Evolutionary conservation across 805 yeast species (phyloP).

Genomic region (Starmerella vitae): DNA sequence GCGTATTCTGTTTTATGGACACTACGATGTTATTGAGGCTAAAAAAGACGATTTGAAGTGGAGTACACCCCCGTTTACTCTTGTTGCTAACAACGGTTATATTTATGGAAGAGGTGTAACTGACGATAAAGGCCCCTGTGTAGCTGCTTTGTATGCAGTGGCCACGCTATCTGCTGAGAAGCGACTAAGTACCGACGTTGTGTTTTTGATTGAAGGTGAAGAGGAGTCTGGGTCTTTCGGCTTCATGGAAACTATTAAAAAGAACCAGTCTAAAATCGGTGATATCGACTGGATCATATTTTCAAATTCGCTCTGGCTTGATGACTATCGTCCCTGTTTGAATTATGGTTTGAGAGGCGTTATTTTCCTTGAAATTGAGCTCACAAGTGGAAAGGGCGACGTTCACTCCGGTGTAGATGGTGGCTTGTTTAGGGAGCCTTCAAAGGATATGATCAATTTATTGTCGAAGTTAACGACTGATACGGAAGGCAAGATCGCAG

Average conservation of each 20-base stretch:
- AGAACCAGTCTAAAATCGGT: conserved; percentile 40
- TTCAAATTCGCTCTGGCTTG: conserved; percentile 90
- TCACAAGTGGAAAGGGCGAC: conserved; percentile 66
- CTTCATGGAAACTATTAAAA: conserved; percentile 51
- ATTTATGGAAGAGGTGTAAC: conserved; percentile 84
- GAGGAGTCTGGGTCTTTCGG: conserved; percentile 91
- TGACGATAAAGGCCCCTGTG: conserved; percentile 87
- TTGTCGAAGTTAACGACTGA: conserved; percentile 45
- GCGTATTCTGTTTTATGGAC: conserved; percentile 81
- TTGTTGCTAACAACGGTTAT: conserved; percentile 72
- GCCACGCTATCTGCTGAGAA: conserved; percentile 47
- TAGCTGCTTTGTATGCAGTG: conserved; percentile 78
- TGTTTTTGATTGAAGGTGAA: conserved; percentile 83
- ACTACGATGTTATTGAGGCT: conserved; percentile 87
- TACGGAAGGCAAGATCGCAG: conserved; percentile 40
- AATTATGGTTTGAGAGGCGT: conserved; percentile 93
- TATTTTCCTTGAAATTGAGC: conserved; percentile 58
- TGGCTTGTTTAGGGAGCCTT: conserved; percentile 78
- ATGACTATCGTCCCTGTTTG: conserved; percentile 75
- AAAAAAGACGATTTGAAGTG: conserved; percentile 39
- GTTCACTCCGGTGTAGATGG: conserved; percentile 96
- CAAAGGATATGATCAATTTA: conserved; percentile 66
- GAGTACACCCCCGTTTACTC: conserved; percentile 63
- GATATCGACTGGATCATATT: conserved; percentile 77
- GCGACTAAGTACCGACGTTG: conserved; percentile 53